Evolutionary conservation across 495 filamentous ascomycete species (phyloP).

Genomic region (Niebla homalea): DNA sequence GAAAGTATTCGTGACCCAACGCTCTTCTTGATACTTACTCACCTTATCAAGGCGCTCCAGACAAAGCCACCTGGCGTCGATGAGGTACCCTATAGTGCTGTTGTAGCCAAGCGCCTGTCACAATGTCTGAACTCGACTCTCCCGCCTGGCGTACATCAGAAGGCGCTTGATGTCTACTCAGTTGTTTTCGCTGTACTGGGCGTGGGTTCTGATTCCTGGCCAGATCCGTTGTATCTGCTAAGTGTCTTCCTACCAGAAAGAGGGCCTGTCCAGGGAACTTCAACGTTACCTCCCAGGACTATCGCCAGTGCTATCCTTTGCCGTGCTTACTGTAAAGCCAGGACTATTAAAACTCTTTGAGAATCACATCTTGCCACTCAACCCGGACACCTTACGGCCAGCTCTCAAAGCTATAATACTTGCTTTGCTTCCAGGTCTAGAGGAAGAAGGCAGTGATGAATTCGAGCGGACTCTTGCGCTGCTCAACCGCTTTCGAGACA

Average conservation of each 20-base stretch:
- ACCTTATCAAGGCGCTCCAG: conserved; percentile 62
- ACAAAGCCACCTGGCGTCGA: conserved; percentile 57
- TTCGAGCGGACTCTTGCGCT: conserved; percentile 78
- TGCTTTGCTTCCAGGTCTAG: conserved; percentile 74
- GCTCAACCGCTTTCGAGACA: conserved; percentile 61
- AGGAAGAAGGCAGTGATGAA: conserved; percentile 94
- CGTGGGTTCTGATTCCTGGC: conserved; percentile 19
- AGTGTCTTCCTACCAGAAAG: conserved; percentile 21
- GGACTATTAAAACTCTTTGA: conserved; percentile 75
- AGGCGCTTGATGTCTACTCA: conserved; percentile 83
- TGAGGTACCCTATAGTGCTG: conserved; percentile 67
- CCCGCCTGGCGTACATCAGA: conserved; percentile 97
- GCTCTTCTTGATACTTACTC: neutral
- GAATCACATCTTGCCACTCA: conserved; percentile 57
- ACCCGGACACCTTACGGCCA: conserved; percentile 58
- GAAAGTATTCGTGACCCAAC: conserved; percentile 45
- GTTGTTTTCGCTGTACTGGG: conserved; percentile 74
- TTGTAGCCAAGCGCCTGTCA: conserved; percentile 79
- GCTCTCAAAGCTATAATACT: conserved; percentile 81
- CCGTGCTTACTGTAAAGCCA: conserved; percentile 76
- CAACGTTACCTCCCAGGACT: conserved; percentile 81
- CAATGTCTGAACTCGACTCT: conserved; percentile 90
- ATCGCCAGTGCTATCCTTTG: conserved; percentile 77
- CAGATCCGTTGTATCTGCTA: neutral
- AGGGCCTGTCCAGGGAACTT: conserved; percentile 68